Evolutionary conservation across 768 basidiomycete genomes (phyloP), one percentile per base, ranked within the genome.

Genomic region (Cyclocybe aegerita): DNA sequence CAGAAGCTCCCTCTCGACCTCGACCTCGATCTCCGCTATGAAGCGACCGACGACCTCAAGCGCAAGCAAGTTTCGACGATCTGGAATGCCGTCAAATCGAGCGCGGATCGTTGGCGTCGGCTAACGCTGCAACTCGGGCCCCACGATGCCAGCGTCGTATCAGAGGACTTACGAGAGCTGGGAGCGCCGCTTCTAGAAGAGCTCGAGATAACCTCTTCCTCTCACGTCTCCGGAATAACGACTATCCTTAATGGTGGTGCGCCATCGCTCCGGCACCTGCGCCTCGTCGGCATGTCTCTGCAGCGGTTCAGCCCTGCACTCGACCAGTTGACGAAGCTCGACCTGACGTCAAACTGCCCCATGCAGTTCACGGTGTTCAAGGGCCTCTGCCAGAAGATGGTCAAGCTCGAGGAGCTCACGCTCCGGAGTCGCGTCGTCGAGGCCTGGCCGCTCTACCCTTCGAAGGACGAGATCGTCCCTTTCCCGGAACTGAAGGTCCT

Each of bases 401-500:
- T 41, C 30, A 34, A 51, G 12, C 52, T 64, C n/a, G 46, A 52
- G 41, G 55, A 61, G 33, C 60, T 64, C 12, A 48, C 45, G 34
- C 55, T 64, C 8, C 51, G 52, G 33, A 57, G 55, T 39, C 49
- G 59, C n/a, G 54, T 60, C 12, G 59, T 60, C 14, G 55, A 53
- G 50, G 55, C 55, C 12, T 64, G 62, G 62, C 60, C 60, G 15
- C 14, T 51, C 29, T 44, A 57, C 32, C 58, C 56, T 32, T 44
- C 51, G 12, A n/a, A 38, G 9, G 53, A 54, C 16, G 56, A 58
- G 15, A 49, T 52, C 33, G 57, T 62, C 31, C 34, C 38, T 5
- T 43, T 64, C 17, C 62, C 60, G n/a, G 55, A 58, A 14, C 43
- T 64, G 39, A 50, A 30, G n/a, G 39, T 46, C 17, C 52, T 64